Conservation (phyloP, 148 eudicot species). For the Bassia scoparia region DNA sequence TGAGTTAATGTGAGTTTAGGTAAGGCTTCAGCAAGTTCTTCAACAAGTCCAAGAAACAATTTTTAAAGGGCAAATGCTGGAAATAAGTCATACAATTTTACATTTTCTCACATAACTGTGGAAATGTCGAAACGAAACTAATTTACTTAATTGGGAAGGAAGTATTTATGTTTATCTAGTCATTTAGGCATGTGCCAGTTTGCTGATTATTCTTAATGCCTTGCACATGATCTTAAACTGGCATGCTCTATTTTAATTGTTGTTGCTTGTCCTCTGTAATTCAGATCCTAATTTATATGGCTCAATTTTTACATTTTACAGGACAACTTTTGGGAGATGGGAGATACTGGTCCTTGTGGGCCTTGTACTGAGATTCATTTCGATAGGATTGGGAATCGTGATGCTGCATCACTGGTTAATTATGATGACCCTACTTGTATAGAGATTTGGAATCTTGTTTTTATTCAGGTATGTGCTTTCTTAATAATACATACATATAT, state of each 20-base stretch:
- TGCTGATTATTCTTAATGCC: not conserved
- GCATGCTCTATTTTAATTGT: not conserved
- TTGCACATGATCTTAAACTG: not conserved
- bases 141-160: not conserved
- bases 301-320: conserved; percentile 22
- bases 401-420: conserved; percentile 85
- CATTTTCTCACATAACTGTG: not conserved
- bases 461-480: conserved; percentile 75
- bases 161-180: not conserved
- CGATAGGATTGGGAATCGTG: conserved; percentile 90
- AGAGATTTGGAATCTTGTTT: conserved; percentile 97
- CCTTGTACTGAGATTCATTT: conserved; percentile 98
- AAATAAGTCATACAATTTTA: not conserved
- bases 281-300: not conserved
- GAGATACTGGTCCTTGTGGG: conserved; percentile 99
- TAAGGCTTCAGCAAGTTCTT: not conserved
- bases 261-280: conserved; percentile 1
- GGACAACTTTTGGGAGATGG: conserved; percentile 99
- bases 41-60: not conserved
- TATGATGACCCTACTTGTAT: conserved; percentile 95
- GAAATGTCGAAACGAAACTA: not conserved
- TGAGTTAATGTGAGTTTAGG: not conserved
- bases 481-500: not conserved
- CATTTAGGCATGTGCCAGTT: not conserved
- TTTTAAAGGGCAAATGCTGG: not conserved